Conservation (phyloP, 2,329 filamentous ascomycete species). For the Fusarium luffae region DNA sequence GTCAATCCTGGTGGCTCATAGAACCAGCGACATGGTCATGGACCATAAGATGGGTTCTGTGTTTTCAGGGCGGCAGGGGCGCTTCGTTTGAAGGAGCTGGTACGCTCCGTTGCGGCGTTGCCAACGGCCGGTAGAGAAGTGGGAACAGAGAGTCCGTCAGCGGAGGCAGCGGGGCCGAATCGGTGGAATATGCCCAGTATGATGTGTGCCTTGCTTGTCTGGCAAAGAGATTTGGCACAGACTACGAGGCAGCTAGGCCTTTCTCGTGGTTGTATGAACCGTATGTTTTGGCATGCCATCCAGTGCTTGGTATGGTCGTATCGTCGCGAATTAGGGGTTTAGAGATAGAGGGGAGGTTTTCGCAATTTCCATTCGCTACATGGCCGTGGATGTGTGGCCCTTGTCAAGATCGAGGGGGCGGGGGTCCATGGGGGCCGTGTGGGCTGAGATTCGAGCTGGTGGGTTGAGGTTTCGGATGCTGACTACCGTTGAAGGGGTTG, state of each 20-base stretch:
- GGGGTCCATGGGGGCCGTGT: conserved; percentile 32
- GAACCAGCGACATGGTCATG: conserved; percentile 34
- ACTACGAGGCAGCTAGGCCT: neutral
- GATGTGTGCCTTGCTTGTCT: neutral
- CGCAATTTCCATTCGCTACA: conserved; percentile 28
- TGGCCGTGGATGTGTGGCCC: conserved; percentile 24
- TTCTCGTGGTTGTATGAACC: neutral
- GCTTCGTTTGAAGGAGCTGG: conserved; percentile 33
- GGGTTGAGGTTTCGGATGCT: conserved; percentile 38
- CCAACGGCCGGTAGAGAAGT: conserved; percentile 36
- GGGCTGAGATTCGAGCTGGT: conserved; percentile 47
- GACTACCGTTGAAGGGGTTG: conserved; percentile 37
- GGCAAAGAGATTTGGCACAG: neutral
- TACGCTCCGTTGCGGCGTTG: conserved; percentile 19
- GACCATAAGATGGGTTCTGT: conserved; percentile 16
- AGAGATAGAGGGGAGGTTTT: conserved; percentile 16
- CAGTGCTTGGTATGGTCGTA: conserved; percentile 16
- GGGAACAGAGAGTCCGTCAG: conserved; percentile 37
- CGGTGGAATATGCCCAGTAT: conserved; percentile 11
- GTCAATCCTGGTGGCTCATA: conserved; percentile 19
- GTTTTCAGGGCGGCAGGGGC: conserved; percentile 40
- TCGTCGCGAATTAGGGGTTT: conserved; percentile 4
- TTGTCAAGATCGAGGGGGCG: conserved; percentile 42
- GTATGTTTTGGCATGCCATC: neutral
- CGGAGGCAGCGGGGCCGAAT: conserved; percentile 40